phyloP scores from a whole-genome alignment of 148 eudicot species.

The Rheum nobile region DNA sequence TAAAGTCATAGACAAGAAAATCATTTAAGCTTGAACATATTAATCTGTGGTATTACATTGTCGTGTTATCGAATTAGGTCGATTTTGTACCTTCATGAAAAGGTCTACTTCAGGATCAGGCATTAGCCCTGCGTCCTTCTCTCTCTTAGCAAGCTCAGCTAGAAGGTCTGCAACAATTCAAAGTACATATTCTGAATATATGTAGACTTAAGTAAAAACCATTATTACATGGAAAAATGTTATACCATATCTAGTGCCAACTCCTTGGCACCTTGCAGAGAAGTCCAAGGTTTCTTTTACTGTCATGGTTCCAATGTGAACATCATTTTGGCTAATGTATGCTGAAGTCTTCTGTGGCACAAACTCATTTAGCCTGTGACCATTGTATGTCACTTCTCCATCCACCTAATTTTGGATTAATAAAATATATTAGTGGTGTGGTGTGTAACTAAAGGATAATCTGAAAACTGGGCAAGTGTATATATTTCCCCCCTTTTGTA shows the following conservation, averaged over 20 bases:
- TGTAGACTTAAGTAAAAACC: no score
- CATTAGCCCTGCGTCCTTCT: conserved; percentile 55
- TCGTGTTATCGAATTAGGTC: not conserved
- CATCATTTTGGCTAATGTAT: conserved; percentile 93
- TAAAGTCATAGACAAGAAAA: not conserved
- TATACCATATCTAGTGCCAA: conserved; percentile 77
- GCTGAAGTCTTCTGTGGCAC: conserved; percentile 85
- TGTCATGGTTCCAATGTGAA: conserved; percentile 91
- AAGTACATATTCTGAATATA: no score
- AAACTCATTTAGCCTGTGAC: conserved; percentile 65
- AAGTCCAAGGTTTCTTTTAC: conserved; percentile 94
- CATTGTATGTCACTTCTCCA: conserved; percentile 75
- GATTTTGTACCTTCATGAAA: conserved; percentile 75
- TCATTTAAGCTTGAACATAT: not conserved
- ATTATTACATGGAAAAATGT: no score
- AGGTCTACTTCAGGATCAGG: conserved; percentile 97
- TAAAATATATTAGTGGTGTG: no score
- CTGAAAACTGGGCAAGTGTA: no score
- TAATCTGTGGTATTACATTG: not conserved
- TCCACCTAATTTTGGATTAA: conserved; percentile 28
- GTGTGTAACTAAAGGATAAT: no score
- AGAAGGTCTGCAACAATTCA: conserved; percentile 37
- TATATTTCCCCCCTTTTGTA: not conserved
- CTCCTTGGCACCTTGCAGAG: conserved; percentile 90
- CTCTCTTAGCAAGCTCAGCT: conserved; percentile 68